Base-by-base conservation (phyloP, 208 protist species). In the Leishmania arabica region DNA sequence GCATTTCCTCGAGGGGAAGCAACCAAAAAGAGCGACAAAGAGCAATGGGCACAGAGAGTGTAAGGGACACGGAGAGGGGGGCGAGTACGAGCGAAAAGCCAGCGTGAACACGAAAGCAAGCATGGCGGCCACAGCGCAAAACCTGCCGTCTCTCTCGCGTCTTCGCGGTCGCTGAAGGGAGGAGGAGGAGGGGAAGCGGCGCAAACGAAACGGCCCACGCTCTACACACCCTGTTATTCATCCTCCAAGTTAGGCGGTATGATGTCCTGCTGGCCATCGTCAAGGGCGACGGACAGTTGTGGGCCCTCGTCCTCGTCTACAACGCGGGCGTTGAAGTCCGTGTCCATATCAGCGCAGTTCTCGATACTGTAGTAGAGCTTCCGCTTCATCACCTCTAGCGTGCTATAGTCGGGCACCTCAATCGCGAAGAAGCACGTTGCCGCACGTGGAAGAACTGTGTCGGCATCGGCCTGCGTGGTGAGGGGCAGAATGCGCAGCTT, bases 371-470 rank as follows among this genome's bases (percentile, higher is more conserved):
- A 99, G 77, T 96, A 96, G 40, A 99, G 91, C 83, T 98, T 98
- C 58, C 86, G 84, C 85, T 96, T 96, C 91, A 99, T 94, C 37
- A 98, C 91, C n/a, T 98, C 96, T 24, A 98, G 81, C 0, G 89
- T 93, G 78, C 92, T 97, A 88, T 99, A 99, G 80, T 98, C 90
- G 11, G 98, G 98, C 53, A 99, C 84, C 81, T 99, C 95, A 42
- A 99, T 51, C 24, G 95, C 90, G 80, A 99, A 99, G 89, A 99
- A 99, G 92, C 98, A 99, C 78, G 98, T 99, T 37, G 97, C 93
- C 27, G 98, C 94, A 42, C 93, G 89, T 9, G 98, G 97, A 17
- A 99, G 85, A 27, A 93, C 81, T 31, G 89, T 85, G 87, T 99
- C 97, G 6, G 95, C 90, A 75, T 98, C 92, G 7, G 90, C 93